These are phyloP conservation scores for Solanum clarkiae DNA, from an alignment of 257 asterid genomes.

Conservation along the genomic window DNA sequence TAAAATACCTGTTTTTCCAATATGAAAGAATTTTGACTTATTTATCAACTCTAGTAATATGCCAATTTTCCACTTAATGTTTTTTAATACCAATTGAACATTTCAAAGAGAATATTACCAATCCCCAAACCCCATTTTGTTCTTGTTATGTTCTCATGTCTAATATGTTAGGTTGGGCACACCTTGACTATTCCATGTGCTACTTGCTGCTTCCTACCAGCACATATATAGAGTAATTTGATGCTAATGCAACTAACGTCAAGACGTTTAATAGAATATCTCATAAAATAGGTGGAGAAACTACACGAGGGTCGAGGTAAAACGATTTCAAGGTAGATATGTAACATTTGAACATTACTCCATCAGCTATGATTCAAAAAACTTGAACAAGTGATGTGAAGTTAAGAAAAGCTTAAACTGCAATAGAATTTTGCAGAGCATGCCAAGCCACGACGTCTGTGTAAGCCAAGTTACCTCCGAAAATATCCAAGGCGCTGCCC, in stretches of 20 bases:
- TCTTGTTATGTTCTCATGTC: not conserved
- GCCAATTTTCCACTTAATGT: not conserved
- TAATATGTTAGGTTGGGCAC: not conserved
- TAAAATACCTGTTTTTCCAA: not conserved
- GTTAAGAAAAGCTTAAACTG: constrained; percentile 12
- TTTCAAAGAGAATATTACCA: not conserved
- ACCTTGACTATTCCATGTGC: not conserved
- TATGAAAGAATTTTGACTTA: not conserved
- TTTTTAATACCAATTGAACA: not conserved
- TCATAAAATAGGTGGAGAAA: not conserved
- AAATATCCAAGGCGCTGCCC: constrained; percentile 90
- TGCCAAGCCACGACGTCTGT: constrained; percentile 90
- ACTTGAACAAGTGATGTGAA: not conserved
- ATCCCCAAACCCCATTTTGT: not conserved
- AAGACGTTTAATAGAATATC: not conserved
- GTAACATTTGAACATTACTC: not conserved
- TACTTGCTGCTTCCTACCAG: not conserved
- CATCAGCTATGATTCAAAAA: not conserved
- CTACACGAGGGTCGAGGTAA: not conserved
- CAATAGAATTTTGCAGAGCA: constrained; percentile 41
- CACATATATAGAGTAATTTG: not conserved
- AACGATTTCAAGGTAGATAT: not conserved
- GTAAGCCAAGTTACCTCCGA: constrained; percentile 81
- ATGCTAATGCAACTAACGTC: not conserved
- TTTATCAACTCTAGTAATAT: not conserved